Conservation (phyloP, 73 alveolate species). For the Durusdinium trenchii region DNA sequence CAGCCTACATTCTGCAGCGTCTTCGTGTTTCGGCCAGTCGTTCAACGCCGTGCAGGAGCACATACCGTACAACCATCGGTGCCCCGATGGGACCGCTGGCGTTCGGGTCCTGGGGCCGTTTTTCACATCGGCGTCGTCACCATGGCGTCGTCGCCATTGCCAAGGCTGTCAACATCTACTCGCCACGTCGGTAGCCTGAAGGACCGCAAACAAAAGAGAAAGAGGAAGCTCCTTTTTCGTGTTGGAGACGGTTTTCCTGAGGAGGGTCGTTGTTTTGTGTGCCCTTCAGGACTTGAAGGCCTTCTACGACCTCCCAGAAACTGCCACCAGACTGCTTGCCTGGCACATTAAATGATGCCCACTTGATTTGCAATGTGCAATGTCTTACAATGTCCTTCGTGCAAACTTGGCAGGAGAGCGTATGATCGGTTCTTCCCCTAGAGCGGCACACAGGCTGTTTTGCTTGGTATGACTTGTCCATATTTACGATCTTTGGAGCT, state of each 20-base stretch:
- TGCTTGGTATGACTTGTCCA: no score
- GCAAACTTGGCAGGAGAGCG: background rate
- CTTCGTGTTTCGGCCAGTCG: background rate
- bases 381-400: background rate
- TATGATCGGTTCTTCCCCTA: background rate
- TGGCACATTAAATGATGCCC: background rate
- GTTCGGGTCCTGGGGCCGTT: background rate
- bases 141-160: no score
- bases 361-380: background rate
- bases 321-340: conserved; percentile 48
- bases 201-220: no score
- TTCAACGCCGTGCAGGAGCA: conserved; percentile 53
- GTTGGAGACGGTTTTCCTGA: no score
- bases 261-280: no score
- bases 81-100: conserved; percentile 80
- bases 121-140: no score
- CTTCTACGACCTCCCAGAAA: conserved; percentile 62
- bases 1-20: background rate
- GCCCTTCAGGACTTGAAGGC: conserved; percentile 32
- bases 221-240: no score
- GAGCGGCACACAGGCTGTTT: no score
- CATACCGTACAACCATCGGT: conserved; percentile 53
- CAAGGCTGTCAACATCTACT: no score
- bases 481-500: no score
- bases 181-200: no score